These are phyloP conservation scores for Suillus clintonianus DNA, from an alignment of 768 basidiomycete species.

Conservation along the genomic window DNA sequence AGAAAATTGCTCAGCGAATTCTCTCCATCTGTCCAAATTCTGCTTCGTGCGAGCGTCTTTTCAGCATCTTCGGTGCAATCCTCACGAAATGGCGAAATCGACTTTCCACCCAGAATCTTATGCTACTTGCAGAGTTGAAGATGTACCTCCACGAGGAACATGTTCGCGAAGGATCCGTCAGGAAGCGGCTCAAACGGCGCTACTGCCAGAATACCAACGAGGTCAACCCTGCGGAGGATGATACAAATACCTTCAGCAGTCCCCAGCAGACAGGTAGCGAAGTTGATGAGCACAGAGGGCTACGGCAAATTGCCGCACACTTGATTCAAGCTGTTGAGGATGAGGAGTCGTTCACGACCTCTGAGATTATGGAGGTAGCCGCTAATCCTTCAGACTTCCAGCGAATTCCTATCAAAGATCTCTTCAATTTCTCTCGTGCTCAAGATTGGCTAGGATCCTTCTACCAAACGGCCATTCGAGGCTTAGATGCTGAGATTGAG, in stretches of 20 bases:
- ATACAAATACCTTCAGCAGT: not conserved
- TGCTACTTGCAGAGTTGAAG: constrained; percentile 26
- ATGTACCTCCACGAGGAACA: constrained; percentile 32
- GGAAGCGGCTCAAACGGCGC: constrained; percentile 7
- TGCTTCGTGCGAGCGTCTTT: constrained; percentile 32
- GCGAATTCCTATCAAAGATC: not conserved
- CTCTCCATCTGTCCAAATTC: constrained; percentile 31
- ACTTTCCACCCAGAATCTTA: constrained; percentile 20
- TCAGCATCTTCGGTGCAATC: constrained; percentile 32
- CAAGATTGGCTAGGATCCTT: not conserved
- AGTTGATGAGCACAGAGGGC: not conserved
- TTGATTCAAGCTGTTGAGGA: constrained; percentile 1
- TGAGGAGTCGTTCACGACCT: not conserved
- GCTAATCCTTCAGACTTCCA: not conserved
- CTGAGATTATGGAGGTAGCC: not conserved
- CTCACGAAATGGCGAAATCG: constrained; percentile 27
- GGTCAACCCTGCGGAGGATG: not conserved
- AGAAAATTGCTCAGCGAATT: constrained; percentile 17
- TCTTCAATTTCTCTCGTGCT: not conserved
- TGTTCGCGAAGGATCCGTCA: constrained; percentile 3
- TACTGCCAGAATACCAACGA: not conserved
- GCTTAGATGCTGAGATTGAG: constrained; percentile 5
- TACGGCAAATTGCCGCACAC: not conserved
- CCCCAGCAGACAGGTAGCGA: not conserved
- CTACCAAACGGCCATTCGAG: not conserved